Conservation (phyloP, 1,284 basidiomycete species). For the Coriolopsis trogii region DNA sequence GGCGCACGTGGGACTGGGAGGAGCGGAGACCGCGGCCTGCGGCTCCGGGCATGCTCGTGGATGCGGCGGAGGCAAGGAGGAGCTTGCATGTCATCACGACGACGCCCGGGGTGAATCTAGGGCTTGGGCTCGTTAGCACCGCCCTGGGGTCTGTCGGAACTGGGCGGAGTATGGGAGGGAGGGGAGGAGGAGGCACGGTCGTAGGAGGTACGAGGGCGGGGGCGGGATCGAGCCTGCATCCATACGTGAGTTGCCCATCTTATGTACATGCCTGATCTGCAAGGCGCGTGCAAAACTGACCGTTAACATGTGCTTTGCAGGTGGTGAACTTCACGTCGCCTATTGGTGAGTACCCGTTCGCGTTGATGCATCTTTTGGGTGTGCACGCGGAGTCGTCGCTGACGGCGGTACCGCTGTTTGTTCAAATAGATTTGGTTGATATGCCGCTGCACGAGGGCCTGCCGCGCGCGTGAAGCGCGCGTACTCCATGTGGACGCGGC, state of each 20-base stretch:
- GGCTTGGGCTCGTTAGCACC: not conserved
- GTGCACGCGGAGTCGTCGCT: not conserved
- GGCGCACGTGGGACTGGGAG: conserved; percentile 24
- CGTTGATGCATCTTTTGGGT: not conserved
- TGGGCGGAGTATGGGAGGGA: conserved; percentile 5
- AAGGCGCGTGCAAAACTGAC: not conserved
- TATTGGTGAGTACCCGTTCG: conserved; percentile 32
- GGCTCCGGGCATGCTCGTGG: not conserved
- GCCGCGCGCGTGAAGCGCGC: too few relatives aligned
- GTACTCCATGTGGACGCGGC: too few relatives aligned
- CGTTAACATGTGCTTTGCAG: conserved; percentile 10
- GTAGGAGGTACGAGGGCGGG: not conserved
- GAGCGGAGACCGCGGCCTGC: conserved; percentile 9
- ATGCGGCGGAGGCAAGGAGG: not conserved
- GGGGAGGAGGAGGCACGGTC: not conserved
- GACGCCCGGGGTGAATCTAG: conserved; percentile 13
- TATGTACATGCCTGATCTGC: not conserved
- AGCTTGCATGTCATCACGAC: conserved; percentile 16
- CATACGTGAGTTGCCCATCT: conserved; percentile 32
- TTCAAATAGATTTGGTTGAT: conserved; percentile 18
- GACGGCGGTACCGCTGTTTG: not conserved
- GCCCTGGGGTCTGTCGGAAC: not conserved
- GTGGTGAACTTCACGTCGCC: conserved; percentile 37
- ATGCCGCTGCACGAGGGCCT: conserved; percentile 18
- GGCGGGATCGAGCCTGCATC: conserved; percentile 31